A percentile compares a stretch with the other conserved stretches of the same genome.
Evolutionary conservation across 164 flowering plant genomes (phyloP).

Genomic region (Annona cherimola): DNA sequence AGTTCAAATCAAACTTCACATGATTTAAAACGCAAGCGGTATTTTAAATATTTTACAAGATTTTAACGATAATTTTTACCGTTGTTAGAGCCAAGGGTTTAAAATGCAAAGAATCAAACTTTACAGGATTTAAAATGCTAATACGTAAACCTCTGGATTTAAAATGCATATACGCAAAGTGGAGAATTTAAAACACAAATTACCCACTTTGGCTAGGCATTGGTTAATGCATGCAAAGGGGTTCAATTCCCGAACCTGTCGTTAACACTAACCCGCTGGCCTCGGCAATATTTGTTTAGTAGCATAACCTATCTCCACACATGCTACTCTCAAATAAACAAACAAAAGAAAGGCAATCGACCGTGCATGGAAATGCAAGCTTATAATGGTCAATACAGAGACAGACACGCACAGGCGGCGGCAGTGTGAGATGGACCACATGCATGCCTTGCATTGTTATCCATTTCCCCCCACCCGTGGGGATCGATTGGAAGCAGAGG

Average conservation of each 20-base stretch:
- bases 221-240: not conserved
- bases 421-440: too few species aligned
- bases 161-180: too few species aligned
- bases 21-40: too few species aligned
- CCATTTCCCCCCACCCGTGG: constrained; percentile 15
- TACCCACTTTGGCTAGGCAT: not conserved
- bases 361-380: not conserved
- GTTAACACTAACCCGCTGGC: not conserved
- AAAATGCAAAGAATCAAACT: too few species aligned
- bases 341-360: not conserved
- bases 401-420: constrained; percentile 5
- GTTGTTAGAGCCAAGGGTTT: too few species aligned
- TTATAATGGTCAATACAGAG: not conserved
- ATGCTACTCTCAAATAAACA: not conserved
- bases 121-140: too few species aligned
- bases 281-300: not conserved
- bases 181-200: not conserved
- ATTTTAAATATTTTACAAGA: too few species aligned
- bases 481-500: not conserved
- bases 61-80: too few species aligned
- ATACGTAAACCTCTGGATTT: too few species aligned
- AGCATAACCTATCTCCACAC: not conserved
- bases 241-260: not conserved
- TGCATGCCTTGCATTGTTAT: constrained; percentile 7
- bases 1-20: too few species aligned